phyloP scores from a whole-genome alignment of 352 stramenopile species.

The Ophiocytium majus region DNA sequence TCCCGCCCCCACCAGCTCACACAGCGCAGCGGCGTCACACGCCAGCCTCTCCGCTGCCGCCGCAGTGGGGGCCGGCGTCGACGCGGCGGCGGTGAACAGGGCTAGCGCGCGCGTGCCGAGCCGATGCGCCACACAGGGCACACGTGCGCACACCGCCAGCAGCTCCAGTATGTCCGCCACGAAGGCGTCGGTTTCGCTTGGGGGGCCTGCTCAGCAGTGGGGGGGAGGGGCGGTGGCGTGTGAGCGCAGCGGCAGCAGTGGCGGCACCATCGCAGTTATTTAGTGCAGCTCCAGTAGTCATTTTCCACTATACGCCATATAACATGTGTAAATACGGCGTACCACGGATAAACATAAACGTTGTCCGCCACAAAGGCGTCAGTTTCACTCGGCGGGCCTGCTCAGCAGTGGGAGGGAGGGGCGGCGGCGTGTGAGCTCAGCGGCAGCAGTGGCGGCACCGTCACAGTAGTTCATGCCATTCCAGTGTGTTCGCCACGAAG shows the following conservation, averaged over 20 bases:
- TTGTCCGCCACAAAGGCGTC: constrained; percentile 38
- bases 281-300: too few relatives aligned
- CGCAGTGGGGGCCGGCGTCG: background rate
- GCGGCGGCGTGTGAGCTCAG: background rate
- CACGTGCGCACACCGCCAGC: constrained; percentile 27
- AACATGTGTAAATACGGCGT: too few relatives aligned
- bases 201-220: background rate
- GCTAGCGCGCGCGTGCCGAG: background rate
- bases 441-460: too few relatives aligned
- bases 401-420: background rate
- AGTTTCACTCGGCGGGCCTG: background rate
- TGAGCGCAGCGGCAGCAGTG: background rate
- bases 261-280: too few relatives aligned
- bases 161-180: constrained; percentile 32
- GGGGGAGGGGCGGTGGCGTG: background rate
- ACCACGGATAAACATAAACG: too few relatives aligned
- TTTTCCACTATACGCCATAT: too few relatives aligned
- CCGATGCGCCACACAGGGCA: constrained; percentile 25
- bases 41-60: constrained; percentile 23
- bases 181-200: constrained; percentile 21
- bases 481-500: constrained; percentile 37
- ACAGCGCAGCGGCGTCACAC: constrained; percentile 33
- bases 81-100: background rate
- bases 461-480: too few relatives aligned
- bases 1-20: constrained; percentile 27